Base-by-base conservation (phyloP, 1,139 yeast species). In the Candida sp. region DNA sequence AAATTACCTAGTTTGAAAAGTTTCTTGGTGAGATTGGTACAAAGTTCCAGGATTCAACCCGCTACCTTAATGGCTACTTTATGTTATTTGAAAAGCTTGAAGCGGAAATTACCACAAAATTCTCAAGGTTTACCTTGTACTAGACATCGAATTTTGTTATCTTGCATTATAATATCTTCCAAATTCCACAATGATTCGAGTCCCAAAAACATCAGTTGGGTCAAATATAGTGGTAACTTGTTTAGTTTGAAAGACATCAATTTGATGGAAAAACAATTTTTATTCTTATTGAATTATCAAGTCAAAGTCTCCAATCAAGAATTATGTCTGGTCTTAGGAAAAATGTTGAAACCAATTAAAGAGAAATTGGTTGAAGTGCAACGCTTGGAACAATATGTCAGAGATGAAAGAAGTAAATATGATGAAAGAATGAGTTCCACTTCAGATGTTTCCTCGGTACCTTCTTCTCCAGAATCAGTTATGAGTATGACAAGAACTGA, bases 51-150 rank as follows among this genome's bases (percentile, higher is more conserved):
- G 56, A 88, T 85, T 21, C 82, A 84, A 63, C 82, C 90, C 6
- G 89, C 90, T 22, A 85, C 91, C 9, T 71, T 86, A 52, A 76
- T 86, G 79, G 77, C 89, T 19, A 82, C 91, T 3, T 74, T 82
- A 49, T 82, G 84, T 35, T 84, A 83, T 59, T 71, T 86, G 61
- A 77, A 82, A 53, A 73, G 81, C 53, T 68, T 86, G 52, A 77
- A 79, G 60, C 50, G 71, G 43, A 81, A 75, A 53, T 69, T 85
- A 45, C 91, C 93, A 37, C 68, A 70, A 47, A 84, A 83, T 50
- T 87, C 91, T 30, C 83, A 81, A 54, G 93, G 93, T 29, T 67
- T 84, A 49, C 87, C 90, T 29, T 84, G 89, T 51, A 85, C 95
- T 1, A 75, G 88, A 57, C 93, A 86, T 62, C 73, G 95, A 56